Conservation (phyloP, 306 rosid species). For the Quercus bicolor region DNA sequence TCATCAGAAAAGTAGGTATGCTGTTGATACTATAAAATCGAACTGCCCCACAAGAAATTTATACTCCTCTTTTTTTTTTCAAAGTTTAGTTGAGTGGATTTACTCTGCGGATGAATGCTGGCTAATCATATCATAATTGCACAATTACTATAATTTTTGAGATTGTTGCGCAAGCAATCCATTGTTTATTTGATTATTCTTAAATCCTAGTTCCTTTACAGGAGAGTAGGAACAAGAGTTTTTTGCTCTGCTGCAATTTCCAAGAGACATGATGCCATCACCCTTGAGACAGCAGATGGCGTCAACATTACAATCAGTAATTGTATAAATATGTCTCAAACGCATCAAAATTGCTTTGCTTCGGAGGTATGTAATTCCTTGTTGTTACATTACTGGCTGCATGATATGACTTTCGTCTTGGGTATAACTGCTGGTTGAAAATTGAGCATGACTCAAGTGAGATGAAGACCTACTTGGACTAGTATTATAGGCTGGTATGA, state of each 20-base stretch:
- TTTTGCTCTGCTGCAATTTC: constrained; percentile 40
- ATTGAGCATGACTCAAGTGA: not conserved
- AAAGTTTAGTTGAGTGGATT: not conserved
- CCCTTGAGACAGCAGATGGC: constrained; percentile 42
- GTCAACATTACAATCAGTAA: constrained; percentile 25
- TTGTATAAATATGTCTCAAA: constrained; percentile 28
- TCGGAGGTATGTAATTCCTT: constrained; percentile 21
- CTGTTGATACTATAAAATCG: not conserved
- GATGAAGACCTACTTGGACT: not conserved
- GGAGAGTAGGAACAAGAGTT: constrained; percentile 28
- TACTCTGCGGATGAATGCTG: not conserved
- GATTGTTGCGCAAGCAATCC: too few species aligned
- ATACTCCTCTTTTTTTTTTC: too few species aligned
- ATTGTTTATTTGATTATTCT: not conserved
- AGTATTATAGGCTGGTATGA: not conserved
- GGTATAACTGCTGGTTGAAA: not conserved
- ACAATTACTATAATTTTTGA: not conserved
- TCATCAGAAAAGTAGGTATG: not conserved
- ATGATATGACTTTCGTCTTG: not conserved
- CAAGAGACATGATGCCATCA: constrained; percentile 34
- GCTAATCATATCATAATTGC: not conserved
- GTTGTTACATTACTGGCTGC: not conserved
- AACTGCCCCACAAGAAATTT: not conserved
- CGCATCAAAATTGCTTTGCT: constrained; percentile 36
- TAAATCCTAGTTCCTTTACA: constrained; percentile 10